A percentile compares a stretch with the other conserved stretches of the same genome.
phyloP scores from a whole-genome alignment of 352 stramenopile species.

The Phytophthora sojae region DNA sequence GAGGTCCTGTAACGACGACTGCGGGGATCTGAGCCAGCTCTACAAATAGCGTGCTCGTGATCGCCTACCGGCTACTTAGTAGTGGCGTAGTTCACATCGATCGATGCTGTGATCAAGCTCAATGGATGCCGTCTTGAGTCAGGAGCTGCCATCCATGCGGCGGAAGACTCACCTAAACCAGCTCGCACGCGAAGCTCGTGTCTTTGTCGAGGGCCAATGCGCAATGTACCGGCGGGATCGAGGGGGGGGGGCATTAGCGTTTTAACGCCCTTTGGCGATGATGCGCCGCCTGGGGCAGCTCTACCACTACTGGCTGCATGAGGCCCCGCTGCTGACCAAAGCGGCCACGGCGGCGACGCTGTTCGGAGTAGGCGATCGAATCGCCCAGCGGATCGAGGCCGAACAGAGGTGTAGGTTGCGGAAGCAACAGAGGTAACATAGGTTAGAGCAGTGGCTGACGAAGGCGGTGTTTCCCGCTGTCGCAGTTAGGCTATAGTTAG shows the following conservation, averaged over 20 bases:
- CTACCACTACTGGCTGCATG: conserved; percentile 49
- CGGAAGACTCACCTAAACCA: neutral
- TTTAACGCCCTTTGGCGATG: conserved; percentile 7
- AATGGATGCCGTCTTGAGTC: no score
- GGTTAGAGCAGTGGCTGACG: no score
- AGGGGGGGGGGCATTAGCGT: conserved; percentile 12
- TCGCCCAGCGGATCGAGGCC: conserved; percentile 45
- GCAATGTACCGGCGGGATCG: conserved; percentile 13
- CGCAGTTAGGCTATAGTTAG: no score
- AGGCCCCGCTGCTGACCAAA: conserved; percentile 56
- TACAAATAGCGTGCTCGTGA: neutral
- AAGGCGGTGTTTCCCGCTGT: no score
- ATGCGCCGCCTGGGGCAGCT: conserved; percentile 28
- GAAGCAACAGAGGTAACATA: no score
- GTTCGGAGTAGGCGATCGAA: conserved; percentile 50
- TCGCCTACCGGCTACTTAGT: no score
- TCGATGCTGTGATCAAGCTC: no score
- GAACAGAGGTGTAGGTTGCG: no score
- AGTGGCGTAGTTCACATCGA: neutral
- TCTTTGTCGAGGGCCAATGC: conserved; percentile 15
- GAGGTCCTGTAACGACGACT: neutral
- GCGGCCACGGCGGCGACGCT: conserved; percentile 46
- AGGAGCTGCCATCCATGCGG: neutral
- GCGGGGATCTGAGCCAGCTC: neutral
- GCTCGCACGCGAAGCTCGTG: conserved; percentile 16